These are phyloP conservation scores for Populus hybrid DNA, from an alignment of 441 rosid genomes.

Conservation along the genomic window DNA sequence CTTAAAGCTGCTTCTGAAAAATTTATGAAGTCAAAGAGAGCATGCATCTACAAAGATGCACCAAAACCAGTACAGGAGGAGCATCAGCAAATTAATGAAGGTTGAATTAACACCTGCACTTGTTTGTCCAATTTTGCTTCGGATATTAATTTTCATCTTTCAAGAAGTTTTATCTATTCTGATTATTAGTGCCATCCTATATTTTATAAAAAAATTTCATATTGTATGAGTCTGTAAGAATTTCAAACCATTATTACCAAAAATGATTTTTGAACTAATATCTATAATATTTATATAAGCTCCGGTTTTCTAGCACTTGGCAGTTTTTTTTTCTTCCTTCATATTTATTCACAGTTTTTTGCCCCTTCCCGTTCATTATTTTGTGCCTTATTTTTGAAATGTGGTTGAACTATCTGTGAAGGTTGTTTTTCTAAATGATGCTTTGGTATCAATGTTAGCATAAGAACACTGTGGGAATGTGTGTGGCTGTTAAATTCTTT, in stretches of 20 bases:
- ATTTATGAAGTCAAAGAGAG: constrained; percentile 75
- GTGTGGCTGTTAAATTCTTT: neutral
- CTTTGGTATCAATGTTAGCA: neutral
- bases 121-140: neutral
- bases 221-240: neutral
- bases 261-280: neutral
- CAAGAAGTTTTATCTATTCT: neutral
- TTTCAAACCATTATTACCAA: neutral
- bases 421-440: neutral
- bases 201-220: neutral
- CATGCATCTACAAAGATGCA: constrained; percentile 40
- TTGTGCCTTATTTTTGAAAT: neutral
- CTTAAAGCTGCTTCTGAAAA: constrained; percentile 66
- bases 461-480: neutral
- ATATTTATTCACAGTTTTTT: neutral
- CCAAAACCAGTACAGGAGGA: constrained; percentile 45
- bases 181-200: neutral
- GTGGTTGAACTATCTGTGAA: neutral
- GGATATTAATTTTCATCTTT: too few species aligned
- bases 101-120: constrained; percentile 21
- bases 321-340: neutral
- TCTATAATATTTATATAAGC: neutral
- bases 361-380: neutral
- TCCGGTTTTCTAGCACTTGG: neutral
- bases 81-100: constrained; percentile 38